Percentiles rank a stretch among this genome's conserved stretches.
phyloP scores from a whole-genome alignment of 805 yeast species.

The Saccharomyces jurei region DNA sequence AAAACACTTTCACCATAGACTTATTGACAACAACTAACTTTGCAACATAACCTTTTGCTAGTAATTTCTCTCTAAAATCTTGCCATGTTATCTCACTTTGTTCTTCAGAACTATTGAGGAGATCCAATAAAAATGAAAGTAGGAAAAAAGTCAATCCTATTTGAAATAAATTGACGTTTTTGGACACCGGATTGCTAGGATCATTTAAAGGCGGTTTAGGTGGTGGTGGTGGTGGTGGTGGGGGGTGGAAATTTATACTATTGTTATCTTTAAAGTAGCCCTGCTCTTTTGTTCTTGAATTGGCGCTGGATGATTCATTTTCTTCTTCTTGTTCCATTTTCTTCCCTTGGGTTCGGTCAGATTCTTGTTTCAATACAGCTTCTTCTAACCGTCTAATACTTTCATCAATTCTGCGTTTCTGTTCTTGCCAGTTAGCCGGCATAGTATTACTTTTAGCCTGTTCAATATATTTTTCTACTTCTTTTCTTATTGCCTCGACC shows the following conservation, averaged over 20 bases:
- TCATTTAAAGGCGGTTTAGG: slow-evolving; percentile 13
- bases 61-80: slow-evolving; percentile 68
- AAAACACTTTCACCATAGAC: slow-evolving; percentile 60
- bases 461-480: slow-evolving; percentile 20
- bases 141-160: slow-evolving; percentile 29
- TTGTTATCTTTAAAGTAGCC: slow-evolving; percentile 6
- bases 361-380: slow-evolving; percentile 16
- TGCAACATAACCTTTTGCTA: slow-evolving; percentile 72
- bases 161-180: slow-evolving; percentile 31
- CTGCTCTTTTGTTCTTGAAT: slow-evolving; percentile 7
- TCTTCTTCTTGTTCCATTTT: neutral
- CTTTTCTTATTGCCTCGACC: slow-evolving; percentile 16
- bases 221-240: neutral
- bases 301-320: neutral
- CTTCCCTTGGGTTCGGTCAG: neutral
- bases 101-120: slow-evolving; percentile 27
- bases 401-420: slow-evolving; percentile 18
- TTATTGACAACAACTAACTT: slow-evolving; percentile 71
- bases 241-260: neutral
- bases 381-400: slow-evolving; percentile 20
- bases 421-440: slow-evolving; percentile 9
- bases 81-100: slow-evolving; percentile 75
- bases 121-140: slow-evolving; percentile 26
- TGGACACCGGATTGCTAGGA: slow-evolving; percentile 28
- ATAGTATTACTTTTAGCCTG: slow-evolving; percentile 11